Conservation (phyloP, 179 eudicot species). For the Patellifolia procumbens region DNA sequence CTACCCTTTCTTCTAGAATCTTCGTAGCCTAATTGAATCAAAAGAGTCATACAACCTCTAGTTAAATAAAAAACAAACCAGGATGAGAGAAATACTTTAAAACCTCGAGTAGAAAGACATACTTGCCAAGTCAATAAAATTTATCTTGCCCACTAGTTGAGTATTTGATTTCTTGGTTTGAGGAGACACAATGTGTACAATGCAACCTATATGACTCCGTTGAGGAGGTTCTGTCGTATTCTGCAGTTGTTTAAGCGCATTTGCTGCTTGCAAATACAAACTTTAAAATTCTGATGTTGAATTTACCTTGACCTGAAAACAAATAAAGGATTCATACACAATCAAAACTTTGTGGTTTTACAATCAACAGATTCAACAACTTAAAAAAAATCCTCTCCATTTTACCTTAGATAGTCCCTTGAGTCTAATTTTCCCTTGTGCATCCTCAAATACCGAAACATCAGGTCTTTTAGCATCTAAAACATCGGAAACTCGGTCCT, state of each 20-base stretch:
- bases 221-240: conserved; percentile 43
- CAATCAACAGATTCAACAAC: neutral
- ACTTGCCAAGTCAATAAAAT: conserved; percentile 93
- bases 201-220: conserved; percentile 72
- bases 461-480: conserved; percentile 55
- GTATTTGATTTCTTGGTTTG: conserved; percentile 37
- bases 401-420: conserved; percentile 86
- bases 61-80: neutral
- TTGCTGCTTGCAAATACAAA: conserved; percentile 36
- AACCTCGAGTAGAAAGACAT: conserved; percentile 11
- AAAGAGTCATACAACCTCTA: conserved; percentile 15
- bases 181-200: conserved; percentile 49
- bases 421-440: conserved; percentile 63
- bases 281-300: conserved; percentile 60
- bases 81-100: neutral
- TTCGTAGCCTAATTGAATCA: conserved; percentile 59
- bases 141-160: conserved; percentile 62
- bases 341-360: no score
- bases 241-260: conserved; percentile 34
- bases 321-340: neutral
- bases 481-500: conserved; percentile 70
- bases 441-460: conserved; percentile 70
- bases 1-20: conserved; percentile 63
- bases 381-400: neutral
- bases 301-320: conserved; percentile 53